Base-by-base conservation (phyloP, 2,329 filamentous ascomycete species). In the Trichocomaceae sp. region DNA sequence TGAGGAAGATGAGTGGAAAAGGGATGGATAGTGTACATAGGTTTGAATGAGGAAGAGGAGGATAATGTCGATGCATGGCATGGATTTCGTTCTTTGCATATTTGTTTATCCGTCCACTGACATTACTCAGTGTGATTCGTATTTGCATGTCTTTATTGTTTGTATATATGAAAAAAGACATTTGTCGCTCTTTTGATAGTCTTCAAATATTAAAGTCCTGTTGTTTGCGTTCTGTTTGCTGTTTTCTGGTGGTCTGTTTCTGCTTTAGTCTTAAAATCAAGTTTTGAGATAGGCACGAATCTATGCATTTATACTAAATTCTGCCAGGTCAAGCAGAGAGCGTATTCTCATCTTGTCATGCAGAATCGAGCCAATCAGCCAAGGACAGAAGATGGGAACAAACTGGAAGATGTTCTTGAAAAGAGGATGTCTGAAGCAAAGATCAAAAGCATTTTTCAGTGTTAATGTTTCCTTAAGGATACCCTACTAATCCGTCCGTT, bases 51-150 rank as follows among this genome's bases (percentile, higher is more conserved):
- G 39, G 39, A 42, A 42, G 39, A 42, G 39, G 39, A 42, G 39
- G 39, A 42, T 19, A 10, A 35, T 52, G 26, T 29, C 10, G 26
- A 29, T 29, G 26, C 5, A 6, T 26, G 23, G 23, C 23, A n/a
- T 29, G 31, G 31, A 19, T 52, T 45, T 39, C 45, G 33, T 52
- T 26, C n/a, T 52, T 52, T 20, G 48, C 29, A 17, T 42, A 33
- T 37, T 26, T n/a, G 29, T 13, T 10, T 12, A 46, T 23, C n/a
- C 23, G 19, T 51, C 13, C 49, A 46, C 50, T 26, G 50, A 26
- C 22, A 17, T 45, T 35, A 42, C 23, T 51, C 41, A 46, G 50
- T 26, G 22, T 41, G 20, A 46, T 46, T 17, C 17, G 37, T 19
- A 42, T n/a, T 46, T 52, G 41, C 41, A 46, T 52, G 41, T 51